Conservation (phyloP, 176 grass and related monocot species). For the Calamus simplicifolius region DNA sequence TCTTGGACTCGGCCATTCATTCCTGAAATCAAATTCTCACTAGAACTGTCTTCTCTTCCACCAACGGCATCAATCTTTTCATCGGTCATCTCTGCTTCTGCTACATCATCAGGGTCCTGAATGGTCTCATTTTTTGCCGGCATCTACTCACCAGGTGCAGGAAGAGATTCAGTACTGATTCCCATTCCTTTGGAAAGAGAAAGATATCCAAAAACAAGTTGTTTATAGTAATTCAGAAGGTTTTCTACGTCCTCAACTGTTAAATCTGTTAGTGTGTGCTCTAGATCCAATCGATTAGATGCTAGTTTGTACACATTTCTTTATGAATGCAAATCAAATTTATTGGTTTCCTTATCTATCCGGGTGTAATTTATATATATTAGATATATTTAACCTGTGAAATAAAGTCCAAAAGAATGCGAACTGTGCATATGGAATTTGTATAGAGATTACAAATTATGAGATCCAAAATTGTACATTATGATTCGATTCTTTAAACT, state of each 20-base stretch:
- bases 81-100: constrained; percentile 13
- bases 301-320: too few species aligned
- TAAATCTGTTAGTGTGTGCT: too few species aligned
- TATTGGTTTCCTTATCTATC: too few species aligned
- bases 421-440: too few species aligned
- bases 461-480: too few species aligned
- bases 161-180: constrained; percentile 25
- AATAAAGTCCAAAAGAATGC: too few species aligned
- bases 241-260: constrained; percentile 81
- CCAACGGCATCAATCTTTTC: constrained; percentile 13
- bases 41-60: constrained; percentile 20
- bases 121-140: constrained; percentile 20
- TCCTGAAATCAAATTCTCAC: constrained; percentile 29
- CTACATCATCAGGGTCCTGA: constrained; percentile 31
- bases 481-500: too few species aligned
- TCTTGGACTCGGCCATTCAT: neutral
- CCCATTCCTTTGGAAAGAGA: constrained; percentile 71
- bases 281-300: too few species aligned
- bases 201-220: constrained; percentile 60
- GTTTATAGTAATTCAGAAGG: constrained; percentile 92
- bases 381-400: too few species aligned
- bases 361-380: too few species aligned
- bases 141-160: constrained; percentile 15
- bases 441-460: too few species aligned
- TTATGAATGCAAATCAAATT: too few species aligned